A percentile compares a stretch with the other conserved stretches of the same genome.
phyloP scores from a whole-genome alignment of 2,329 filamentous ascomycete genomes.

The Fusarium sp. region DNA sequence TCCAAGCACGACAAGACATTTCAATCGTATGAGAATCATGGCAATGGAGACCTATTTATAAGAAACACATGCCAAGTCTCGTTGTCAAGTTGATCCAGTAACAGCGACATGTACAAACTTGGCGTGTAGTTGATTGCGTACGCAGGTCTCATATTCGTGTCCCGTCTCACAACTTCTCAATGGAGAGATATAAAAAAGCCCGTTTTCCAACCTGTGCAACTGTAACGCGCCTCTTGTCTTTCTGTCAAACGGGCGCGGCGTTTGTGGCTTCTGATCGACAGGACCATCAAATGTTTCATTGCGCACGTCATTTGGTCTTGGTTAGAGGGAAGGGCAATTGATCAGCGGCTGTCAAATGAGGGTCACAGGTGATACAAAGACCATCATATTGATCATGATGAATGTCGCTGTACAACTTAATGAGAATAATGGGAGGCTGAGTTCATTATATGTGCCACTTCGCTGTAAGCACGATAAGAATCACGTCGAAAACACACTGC shows the following conservation, averaged over 20 bases:
- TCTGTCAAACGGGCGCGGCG: constrained; percentile 12
- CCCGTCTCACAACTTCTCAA: constrained; percentile 11
- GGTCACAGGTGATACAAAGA: background rate
- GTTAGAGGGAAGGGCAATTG: background rate
- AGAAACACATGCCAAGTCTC: background rate
- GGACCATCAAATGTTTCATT: constrained; percentile 20
- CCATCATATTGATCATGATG: background rate
- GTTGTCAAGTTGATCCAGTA: background rate
- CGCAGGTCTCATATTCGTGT: constrained; percentile 27
- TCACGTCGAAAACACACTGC: background rate
- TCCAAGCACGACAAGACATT: background rate
- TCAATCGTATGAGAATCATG: background rate
- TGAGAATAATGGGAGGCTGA: background rate
- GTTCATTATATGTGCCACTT: background rate
- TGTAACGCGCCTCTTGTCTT: constrained; percentile 2
- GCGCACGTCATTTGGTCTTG: constrained; percentile 17
- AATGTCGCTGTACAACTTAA: background rate
- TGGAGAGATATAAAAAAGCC: background rate
- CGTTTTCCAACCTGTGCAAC: constrained; percentile 5
- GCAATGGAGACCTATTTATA: background rate
- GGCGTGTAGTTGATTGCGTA: constrained; percentile 20
- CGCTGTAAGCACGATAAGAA: background rate
- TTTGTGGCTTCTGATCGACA: constrained; percentile 20
- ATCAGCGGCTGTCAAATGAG: background rate
- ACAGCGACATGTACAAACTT: background rate